phyloP scores from a whole-genome alignment of 257 asterid genomes.

The Ilex asprella region DNA sequence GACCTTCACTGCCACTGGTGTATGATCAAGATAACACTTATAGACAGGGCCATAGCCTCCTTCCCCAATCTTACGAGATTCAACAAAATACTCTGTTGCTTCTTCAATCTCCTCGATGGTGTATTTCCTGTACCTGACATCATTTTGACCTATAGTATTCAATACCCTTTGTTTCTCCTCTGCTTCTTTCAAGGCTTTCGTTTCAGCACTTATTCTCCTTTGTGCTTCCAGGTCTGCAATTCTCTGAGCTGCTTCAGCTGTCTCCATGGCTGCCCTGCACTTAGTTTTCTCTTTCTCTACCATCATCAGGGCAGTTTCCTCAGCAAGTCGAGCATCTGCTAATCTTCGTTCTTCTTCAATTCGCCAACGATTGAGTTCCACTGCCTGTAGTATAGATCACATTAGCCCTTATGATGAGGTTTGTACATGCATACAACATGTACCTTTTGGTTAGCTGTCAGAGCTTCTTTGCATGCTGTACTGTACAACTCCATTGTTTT shows the following conservation, averaged over 20 bases:
- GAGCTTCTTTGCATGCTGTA: slow-evolving; percentile 77
- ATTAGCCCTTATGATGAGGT: not conserved
- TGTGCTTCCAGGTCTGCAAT: slow-evolving; percentile 36
- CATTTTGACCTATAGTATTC: not conserved
- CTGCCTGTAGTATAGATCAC: slow-evolving; percentile 34
- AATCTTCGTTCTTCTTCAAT: slow-evolving; percentile 65
- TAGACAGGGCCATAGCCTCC: slow-evolving; percentile 96
- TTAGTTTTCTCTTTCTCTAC: slow-evolving; percentile 33
- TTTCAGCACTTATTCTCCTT: slow-evolving; percentile 35
- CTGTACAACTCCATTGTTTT: slow-evolving; percentile 80
- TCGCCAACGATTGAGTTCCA: slow-evolving; percentile 69
- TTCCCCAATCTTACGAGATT: slow-evolving; percentile 67
- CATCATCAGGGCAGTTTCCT: slow-evolving; percentile 30
- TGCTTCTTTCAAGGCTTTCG: slow-evolving; percentile 27
- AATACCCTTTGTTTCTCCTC: slow-evolving; percentile 19
- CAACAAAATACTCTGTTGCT: slow-evolving; percentile 56
- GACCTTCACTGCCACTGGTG: slow-evolving; percentile 76
- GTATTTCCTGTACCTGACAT: slow-evolving; percentile 52
- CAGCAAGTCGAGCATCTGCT: slow-evolving; percentile 41
- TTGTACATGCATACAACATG: too few species aligned
- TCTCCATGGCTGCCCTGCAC: slow-evolving; percentile 27
- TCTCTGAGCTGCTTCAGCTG: slow-evolving; percentile 40
- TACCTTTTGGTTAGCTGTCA: slow-evolving; percentile 71
- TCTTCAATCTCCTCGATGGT: slow-evolving; percentile 73
- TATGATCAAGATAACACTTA: slow-evolving; percentile 77